Conservation (phyloP, 305 asterid genomes). For the Fraxinus sp. region DNA sequence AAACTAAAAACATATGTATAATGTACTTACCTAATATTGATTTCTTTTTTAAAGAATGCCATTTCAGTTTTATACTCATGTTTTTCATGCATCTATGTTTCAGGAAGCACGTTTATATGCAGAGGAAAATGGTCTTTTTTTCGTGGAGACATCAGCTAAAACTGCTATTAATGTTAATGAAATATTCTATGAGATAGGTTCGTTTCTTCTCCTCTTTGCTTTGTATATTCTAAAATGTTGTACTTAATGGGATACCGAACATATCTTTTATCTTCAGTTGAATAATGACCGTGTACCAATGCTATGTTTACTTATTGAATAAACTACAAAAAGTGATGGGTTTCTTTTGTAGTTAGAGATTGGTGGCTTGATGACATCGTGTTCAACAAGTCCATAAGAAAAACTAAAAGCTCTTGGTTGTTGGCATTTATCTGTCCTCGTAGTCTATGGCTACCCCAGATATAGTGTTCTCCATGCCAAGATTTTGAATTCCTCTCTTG, state of each 20-base stretch:
- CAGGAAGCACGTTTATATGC: conserved; percentile 78
- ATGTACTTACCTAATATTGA: neutral
- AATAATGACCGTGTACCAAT: neutral
- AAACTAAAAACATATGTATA: neutral
- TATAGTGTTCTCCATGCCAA: neutral
- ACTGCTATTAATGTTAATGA: conserved; percentile 79
- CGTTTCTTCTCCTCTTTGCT: conserved; percentile 13
- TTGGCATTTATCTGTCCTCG: neutral
- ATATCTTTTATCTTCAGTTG: neutral
- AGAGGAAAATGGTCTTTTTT: conserved; percentile 82
- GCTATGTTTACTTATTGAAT: neutral
- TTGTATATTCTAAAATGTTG: conserved; percentile 10
- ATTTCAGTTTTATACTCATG: neutral
- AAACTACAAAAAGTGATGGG: neutral
- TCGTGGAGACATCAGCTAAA: conserved; percentile 91
- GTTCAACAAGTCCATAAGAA: neutral
- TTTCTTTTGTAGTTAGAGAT: neutral
- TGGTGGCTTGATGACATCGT: too few species aligned
- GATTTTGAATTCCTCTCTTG: neutral
- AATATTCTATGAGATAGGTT: conserved; percentile 82
- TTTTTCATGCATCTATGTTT: conserved; percentile 18
- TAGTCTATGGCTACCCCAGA: neutral
- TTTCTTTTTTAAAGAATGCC: conserved; percentile 1
- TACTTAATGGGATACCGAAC: neutral
- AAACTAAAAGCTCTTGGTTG: neutral